phyloP scores from a whole-genome alignment of 2,329 filamentous ascomycete species.

The Cordyceps farinosa region DNA sequence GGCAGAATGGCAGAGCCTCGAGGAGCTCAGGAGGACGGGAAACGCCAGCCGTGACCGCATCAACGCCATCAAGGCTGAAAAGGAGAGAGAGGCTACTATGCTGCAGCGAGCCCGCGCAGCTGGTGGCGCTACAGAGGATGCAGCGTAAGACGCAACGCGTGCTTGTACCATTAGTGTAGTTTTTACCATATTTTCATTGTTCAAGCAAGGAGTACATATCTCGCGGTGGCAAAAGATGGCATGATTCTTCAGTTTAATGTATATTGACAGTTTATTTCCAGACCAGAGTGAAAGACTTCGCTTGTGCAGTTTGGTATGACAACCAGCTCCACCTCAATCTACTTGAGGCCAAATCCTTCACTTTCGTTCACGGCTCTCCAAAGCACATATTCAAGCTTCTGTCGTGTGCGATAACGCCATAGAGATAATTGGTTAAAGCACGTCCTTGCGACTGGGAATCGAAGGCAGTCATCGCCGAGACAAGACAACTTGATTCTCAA shows the following conservation, averaged over 20 bases:
- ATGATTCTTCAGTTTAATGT: not conserved
- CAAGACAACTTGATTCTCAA: slow-evolving; percentile 73
- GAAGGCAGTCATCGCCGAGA: slow-evolving; percentile 67
- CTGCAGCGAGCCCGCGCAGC: slow-evolving; percentile 39
- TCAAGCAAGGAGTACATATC: slow-evolving; percentile 7
- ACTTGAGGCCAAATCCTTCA: slow-evolving; percentile 89
- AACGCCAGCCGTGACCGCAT: slow-evolving; percentile 53
- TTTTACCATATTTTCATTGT: slow-evolving; percentile 12
- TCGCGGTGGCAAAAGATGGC: not conserved
- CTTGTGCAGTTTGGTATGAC: not conserved
- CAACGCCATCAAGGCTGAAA: slow-evolving; percentile 50
- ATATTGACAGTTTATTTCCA: not conserved
- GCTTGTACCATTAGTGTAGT: slow-evolving; percentile 15
- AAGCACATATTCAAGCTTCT: slow-evolving; percentile 66
- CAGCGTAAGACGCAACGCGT: slow-evolving; percentile 22
- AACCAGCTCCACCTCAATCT: not conserved
- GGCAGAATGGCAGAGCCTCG: slow-evolving; percentile 53
- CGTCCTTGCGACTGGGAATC: slow-evolving; percentile 82
- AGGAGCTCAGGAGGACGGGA: slow-evolving; percentile 49
- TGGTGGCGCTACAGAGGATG: slow-evolving; percentile 34
- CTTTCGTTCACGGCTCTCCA: slow-evolving; percentile 88
- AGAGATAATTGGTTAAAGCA: slow-evolving; percentile 86
- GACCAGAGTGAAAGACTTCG: not conserved
- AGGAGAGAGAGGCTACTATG: slow-evolving; percentile 58
- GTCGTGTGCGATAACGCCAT: slow-evolving; percentile 65